A percentile compares a stretch with the other conserved stretches of the same genome.
Conservation (phyloP, 2,329 filamentous ascomycete species). For the Colletotrichum tropicale region DNA sequence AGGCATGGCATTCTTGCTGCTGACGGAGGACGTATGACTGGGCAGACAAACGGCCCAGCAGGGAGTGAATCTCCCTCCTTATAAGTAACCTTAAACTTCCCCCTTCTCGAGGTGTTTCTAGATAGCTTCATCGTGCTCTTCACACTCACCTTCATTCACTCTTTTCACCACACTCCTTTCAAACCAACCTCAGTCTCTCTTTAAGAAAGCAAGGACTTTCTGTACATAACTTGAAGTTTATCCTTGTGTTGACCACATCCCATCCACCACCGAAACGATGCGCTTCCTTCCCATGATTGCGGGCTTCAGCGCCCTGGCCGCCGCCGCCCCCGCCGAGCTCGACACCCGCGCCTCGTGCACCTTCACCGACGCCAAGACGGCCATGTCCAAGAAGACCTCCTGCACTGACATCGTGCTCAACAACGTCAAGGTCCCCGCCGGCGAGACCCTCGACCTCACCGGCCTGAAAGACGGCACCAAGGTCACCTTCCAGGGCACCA, state of each 20-base stretch:
- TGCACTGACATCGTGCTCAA: slow-evolving; percentile 62
- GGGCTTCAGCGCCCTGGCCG: slow-evolving; percentile 28
- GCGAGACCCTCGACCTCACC: slow-evolving; percentile 63
- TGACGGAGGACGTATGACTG: not conserved
- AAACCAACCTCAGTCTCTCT: slow-evolving; percentile 2
- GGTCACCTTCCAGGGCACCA: slow-evolving; percentile 65
- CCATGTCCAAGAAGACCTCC: slow-evolving; percentile 49
- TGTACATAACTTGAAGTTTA: slow-evolving; percentile 1
- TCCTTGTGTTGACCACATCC: not conserved
- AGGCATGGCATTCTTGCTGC: not conserved
- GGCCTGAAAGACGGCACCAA: slow-evolving; percentile 53
- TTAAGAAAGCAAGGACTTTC: not conserved
- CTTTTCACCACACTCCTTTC: not conserved
- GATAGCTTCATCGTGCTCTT: not conserved
- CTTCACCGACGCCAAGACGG: slow-evolving; percentile 54
- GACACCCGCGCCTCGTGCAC: slow-evolving; percentile 46
- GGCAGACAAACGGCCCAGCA: not conserved
- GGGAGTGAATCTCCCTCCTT: not conserved
- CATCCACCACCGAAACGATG: not conserved
- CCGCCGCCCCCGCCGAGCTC: slow-evolving; percentile 24
- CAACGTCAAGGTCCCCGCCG: slow-evolving; percentile 60
- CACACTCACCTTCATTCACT: slow-evolving; percentile 8
- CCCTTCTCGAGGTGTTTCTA: not conserved
- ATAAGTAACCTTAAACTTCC: not conserved
- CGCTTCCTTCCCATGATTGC: slow-evolving; percentile 17